These are phyloP conservation scores for Penstemon davidsonii DNA, from an alignment of 257 asterid species.

Conservation along the genomic window DNA sequence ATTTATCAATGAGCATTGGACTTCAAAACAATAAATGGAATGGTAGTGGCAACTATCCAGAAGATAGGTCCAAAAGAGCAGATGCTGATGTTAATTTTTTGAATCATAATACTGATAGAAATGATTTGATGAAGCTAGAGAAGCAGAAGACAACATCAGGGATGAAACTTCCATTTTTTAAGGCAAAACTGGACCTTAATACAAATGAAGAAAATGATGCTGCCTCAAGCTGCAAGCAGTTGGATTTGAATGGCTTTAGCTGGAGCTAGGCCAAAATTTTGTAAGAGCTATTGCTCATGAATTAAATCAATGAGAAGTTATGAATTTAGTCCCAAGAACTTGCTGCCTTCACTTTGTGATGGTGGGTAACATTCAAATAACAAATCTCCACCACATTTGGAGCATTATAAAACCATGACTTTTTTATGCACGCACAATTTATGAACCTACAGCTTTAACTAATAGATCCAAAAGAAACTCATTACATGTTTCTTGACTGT, in stretches of 20 bases:
- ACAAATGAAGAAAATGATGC: constrained; percentile 49
- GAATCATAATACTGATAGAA: constrained; percentile 22
- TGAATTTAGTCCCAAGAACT: too few relatives aligned
- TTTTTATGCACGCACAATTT: too few relatives aligned
- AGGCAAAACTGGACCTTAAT: constrained; percentile 75
- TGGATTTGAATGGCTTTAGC: constrained; percentile 70
- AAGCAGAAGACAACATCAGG: constrained; percentile 43
- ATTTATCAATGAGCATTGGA: constrained; percentile 69
- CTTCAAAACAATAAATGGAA: constrained; percentile 52
- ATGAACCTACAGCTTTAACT: too few relatives aligned
- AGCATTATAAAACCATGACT: too few relatives aligned
- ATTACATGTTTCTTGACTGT: too few relatives aligned
- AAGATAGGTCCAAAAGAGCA: constrained; percentile 36
- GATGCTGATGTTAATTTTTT: constrained; percentile 33
- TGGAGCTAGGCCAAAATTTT: constrained; percentile 37
- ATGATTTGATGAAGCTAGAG: constrained; percentile 36
- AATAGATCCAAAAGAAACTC: too few relatives aligned
- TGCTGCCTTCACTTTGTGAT: too few relatives aligned
- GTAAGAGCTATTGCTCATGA: too few relatives aligned
- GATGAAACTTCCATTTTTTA: constrained; percentile 42
- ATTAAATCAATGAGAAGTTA: too few relatives aligned
- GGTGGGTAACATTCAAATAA: too few relatives aligned
- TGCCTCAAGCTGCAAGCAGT: constrained; percentile 63
- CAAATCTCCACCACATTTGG: too few relatives aligned
- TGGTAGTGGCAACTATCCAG: constrained; percentile 30